These are phyloP conservation scores for Paramyrothecium roridum DNA, from an alignment of 2,329 filamentous ascomycete genomes.

Conservation along the genomic window DNA sequence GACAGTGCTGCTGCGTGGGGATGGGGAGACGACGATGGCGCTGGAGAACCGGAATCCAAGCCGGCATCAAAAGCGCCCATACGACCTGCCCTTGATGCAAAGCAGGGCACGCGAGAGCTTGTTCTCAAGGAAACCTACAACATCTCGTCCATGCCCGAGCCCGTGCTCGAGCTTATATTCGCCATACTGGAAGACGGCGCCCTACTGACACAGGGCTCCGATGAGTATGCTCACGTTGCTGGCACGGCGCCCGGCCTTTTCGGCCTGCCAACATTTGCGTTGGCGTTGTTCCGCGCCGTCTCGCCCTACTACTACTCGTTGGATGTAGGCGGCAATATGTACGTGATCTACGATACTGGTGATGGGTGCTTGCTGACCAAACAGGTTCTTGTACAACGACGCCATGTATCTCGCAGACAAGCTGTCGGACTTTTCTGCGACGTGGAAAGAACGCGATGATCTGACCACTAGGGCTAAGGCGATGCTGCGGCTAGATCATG, in stretches of 20 bases:
- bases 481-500: constrained; percentile 57
- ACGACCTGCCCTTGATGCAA: constrained; percentile 7
- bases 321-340: constrained; percentile 63
- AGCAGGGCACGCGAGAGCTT: constrained; percentile 56
- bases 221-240: constrained; percentile 55
- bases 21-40: constrained; percentile 69
- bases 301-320: constrained; percentile 71
- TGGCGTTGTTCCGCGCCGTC: constrained; percentile 78
- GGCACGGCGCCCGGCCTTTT: constrained; percentile 69
- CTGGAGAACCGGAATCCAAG: constrained; percentile 14
- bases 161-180: constrained; percentile 66
- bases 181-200: constrained; percentile 59
- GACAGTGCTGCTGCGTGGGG: constrained; percentile 72
- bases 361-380: background rate
- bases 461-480: constrained; percentile 45
- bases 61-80: constrained; percentile 9
- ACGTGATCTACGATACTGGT: constrained; percentile 18
- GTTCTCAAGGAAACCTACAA: constrained; percentile 82
- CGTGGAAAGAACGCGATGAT: constrained; percentile 53
- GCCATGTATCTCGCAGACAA: constrained; percentile 60
- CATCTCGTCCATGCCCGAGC: constrained; percentile 82
- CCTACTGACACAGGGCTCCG: constrained; percentile 52
- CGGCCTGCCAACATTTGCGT: constrained; percentile 64
- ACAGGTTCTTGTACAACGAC: constrained; percentile 66
- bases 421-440: constrained; percentile 42